phyloP scores from a whole-genome alignment of 306 rosid genomes.

The Lathyrus sativus region DNA sequence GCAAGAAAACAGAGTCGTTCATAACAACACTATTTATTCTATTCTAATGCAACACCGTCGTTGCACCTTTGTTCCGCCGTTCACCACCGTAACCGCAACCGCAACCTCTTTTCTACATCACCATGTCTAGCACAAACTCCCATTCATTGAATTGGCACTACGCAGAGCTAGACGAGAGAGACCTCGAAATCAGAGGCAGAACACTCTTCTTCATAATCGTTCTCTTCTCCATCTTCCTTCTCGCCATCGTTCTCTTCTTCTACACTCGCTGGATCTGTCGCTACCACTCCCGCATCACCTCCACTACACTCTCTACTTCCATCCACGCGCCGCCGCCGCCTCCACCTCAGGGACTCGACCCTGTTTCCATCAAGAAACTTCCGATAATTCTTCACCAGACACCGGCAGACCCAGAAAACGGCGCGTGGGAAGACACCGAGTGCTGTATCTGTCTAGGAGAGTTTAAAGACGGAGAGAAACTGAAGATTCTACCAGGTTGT shows the following conservation, averaged over 20 bases:
- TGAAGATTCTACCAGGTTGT: conserved; percentile 78
- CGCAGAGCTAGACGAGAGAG: conserved; percentile 59
- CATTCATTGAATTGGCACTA: conserved; percentile 60
- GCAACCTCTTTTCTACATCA: background rate
- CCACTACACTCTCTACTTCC: background rate
- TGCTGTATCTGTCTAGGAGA: conserved; percentile 79
- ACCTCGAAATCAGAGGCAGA: conserved; percentile 65
- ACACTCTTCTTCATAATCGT: conserved; percentile 68
- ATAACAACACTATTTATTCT: background rate
- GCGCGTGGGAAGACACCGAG: conserved; percentile 53
- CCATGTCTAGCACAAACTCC: conserved; percentile 44
- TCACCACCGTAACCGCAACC: conserved; percentile 9
- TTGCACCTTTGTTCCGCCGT: conserved; percentile 8
- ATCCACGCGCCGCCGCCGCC: conserved; percentile 40
- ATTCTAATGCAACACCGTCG: conserved; percentile 38
- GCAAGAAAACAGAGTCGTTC: background rate
- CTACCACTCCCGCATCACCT: conserved; percentile 36
- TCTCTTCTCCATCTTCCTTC: conserved; percentile 58
- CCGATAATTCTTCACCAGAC: conserved; percentile 60
- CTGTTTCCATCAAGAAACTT: conserved; percentile 42
- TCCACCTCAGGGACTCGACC: conserved; percentile 54
- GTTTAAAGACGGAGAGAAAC: conserved; percentile 68
- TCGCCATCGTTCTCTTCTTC: conserved; percentile 57
- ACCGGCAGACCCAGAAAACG: conserved; percentile 7
- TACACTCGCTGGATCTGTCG: conserved; percentile 85